Percentiles rank a stretch among this genome's conserved stretches.
phyloP scores from a whole-genome alignment of 1,284 basidiomycete genomes.

The Ceratobasidium sp. region DNA sequence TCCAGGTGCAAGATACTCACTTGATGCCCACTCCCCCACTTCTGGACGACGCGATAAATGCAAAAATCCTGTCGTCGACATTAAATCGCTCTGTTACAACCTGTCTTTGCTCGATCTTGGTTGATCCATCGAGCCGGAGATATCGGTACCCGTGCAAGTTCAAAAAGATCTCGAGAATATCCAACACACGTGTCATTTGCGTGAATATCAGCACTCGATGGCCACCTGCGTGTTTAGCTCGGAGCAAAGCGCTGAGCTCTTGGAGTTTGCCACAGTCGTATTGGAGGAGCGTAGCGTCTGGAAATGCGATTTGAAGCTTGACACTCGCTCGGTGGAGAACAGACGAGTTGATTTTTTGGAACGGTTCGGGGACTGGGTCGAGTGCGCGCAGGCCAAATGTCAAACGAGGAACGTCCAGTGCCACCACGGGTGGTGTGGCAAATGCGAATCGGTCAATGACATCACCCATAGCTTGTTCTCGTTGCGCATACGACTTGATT shows the following conservation, averaged over 20 bases:
- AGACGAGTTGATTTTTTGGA: constrained; percentile 59
- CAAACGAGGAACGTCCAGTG: constrained; percentile 73
- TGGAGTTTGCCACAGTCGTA: constrained; percentile 98
- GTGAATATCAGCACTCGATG: constrained; percentile 96
- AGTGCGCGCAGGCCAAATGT: constrained; percentile 41
- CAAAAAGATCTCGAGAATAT: constrained; percentile 93
- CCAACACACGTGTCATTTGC: constrained; percentile 94
- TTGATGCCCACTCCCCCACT: constrained; percentile 98
- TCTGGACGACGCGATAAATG: constrained; percentile 92
- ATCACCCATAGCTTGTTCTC: constrained; percentile 64
- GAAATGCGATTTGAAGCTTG: constrained; percentile 93
- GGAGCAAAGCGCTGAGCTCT: constrained; percentile 77
- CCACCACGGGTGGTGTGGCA: constrained; percentile 81
- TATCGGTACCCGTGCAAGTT: constrained; percentile 95
- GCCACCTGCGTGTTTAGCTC: constrained; percentile 83
- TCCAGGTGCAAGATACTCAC: constrained; percentile 60
- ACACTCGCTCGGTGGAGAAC: constrained; percentile 76
- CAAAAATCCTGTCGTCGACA: constrained; percentile 86
- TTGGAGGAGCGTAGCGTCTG: constrained; percentile 87
- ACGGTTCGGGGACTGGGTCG: not conserved
- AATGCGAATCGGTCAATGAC: constrained; percentile 81
- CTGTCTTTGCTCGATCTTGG: constrained; percentile 95
- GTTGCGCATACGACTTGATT: constrained; percentile 70
- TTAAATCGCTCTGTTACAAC: constrained; percentile 98
- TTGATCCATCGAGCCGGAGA: constrained; percentile 90